Evolutionary conservation across 352 stramenopile genomes (phyloP).

Genomic region (Phytophthora pinifolia): DNA sequence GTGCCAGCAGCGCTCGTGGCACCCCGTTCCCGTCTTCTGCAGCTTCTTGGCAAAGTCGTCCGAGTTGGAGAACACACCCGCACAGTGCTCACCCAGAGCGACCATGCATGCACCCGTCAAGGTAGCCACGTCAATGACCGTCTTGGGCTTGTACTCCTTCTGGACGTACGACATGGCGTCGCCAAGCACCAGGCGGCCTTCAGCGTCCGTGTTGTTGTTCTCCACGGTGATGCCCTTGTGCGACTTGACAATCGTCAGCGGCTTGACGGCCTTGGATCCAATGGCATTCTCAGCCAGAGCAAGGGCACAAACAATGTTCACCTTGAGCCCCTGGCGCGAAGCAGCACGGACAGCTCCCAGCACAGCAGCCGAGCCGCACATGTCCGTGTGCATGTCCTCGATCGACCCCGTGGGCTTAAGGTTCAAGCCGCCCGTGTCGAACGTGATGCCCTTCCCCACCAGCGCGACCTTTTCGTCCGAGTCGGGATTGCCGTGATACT

Average conservation of each 20-base stretch:
- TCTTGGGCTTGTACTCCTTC: conserved; percentile 87
- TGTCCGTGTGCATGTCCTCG: conserved; percentile 93
- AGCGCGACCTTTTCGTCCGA: conserved; percentile 74
- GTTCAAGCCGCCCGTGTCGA: conserved; percentile 95
- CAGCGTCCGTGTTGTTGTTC: conserved; percentile 93
- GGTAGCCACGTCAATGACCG: conserved; percentile 94
- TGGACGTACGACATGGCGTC: conserved; percentile 90
- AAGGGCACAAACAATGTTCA: conserved; percentile 81
- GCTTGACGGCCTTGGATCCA: conserved; percentile 86
- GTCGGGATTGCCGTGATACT: conserved; percentile 74
- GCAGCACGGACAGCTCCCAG: conserved; percentile 78
- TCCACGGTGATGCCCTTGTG: conserved; percentile 91
- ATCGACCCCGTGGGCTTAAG: conserved; percentile 92
- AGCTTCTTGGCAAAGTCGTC: conserved; percentile 79
- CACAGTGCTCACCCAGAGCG: conserved; percentile 86
- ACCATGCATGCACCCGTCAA: conserved; percentile 92
- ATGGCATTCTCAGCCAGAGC: conserved; percentile 85
- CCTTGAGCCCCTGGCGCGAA: conserved; percentile 65
- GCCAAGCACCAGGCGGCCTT: conserved; percentile 90
- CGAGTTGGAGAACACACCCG: conserved; percentile 92
- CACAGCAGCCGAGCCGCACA: conserved; percentile 89
- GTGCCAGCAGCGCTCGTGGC: conserved; percentile 88
- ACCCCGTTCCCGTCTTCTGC: conserved; percentile 53
- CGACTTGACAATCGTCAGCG: conserved; percentile 87
- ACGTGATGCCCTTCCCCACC: conserved; percentile 94